Conservation (phyloP, 805 yeast species). For the Saccharomyces paradoxus region DNA sequence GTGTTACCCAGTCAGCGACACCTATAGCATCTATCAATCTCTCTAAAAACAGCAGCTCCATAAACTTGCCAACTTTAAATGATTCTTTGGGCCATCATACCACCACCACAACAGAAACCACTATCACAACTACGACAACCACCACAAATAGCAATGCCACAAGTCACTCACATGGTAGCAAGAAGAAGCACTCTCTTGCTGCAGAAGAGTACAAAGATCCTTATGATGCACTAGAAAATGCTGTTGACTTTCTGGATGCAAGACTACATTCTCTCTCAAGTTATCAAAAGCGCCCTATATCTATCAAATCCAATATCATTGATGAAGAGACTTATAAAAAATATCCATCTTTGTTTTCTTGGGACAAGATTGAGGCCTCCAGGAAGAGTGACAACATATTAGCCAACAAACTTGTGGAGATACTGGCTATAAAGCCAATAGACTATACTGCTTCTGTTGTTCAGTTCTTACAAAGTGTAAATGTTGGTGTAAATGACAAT, state of each 20-base stretch:
- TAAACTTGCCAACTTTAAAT: slow-evolving; percentile 24
- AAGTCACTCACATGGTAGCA: slow-evolving; percentile 21
- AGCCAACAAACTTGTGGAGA: slow-evolving; percentile 30
- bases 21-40: slow-evolving; percentile 21
- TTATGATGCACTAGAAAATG: slow-evolving; percentile 39
- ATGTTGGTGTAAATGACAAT: slow-evolving; percentile 23
- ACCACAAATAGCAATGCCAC: slow-evolving; percentile 21
- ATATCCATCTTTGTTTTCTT: slow-evolving; percentile 45
- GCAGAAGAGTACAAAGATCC: slow-evolving; percentile 36
- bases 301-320: slow-evolving; percentile 31
- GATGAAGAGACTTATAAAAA: slow-evolving; percentile 22
- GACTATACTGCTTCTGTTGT: slow-evolving; percentile 27
- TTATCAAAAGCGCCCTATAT: slow-evolving; percentile 31
- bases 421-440: slow-evolving; percentile 31
- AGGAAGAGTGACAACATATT: slow-evolving; percentile 29
- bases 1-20: slow-evolving; percentile 25
- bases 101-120: neutral
- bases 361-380: slow-evolving; percentile 31
- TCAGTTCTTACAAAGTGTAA: slow-evolving; percentile 24
- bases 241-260: slow-evolving; percentile 42
- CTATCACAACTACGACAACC: slow-evolving; percentile 4
- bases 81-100: slow-evolving; percentile 12
- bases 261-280: slow-evolving; percentile 36
- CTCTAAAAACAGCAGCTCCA: slow-evolving; percentile 19
- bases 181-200: slow-evolving; percentile 29